A percentile compares a stretch with the other conserved stretches of the same genome.
Conservation (phyloP, 179 eudicot genomes). For the Actinidia arguta region DNA sequence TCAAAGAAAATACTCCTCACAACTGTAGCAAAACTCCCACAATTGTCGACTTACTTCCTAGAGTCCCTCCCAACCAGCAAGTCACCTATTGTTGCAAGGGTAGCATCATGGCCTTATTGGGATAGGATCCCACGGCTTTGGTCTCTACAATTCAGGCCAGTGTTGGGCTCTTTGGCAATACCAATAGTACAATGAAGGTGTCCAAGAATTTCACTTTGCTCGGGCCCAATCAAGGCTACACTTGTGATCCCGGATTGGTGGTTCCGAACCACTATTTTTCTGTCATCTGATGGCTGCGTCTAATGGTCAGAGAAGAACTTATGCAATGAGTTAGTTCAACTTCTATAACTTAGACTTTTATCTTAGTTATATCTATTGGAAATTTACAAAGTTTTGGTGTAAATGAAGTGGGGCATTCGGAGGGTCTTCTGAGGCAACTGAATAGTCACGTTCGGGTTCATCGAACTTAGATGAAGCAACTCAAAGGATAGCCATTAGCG, state of each 20-base stretch:
- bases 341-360: too few relatives aligned
- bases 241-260: slow-evolving; percentile 51
- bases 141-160: slow-evolving; percentile 45
- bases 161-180: slow-evolving; percentile 45
- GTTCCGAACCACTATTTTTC: slow-evolving; percentile 43
- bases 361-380: too few relatives aligned
- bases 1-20: slow-evolving; percentile 45
- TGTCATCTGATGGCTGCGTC: slow-evolving; percentile 13
- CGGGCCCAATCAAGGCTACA: slow-evolving; percentile 52
- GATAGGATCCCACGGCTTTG: slow-evolving; percentile 46
- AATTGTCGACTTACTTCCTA: slow-evolving; percentile 48
- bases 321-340: slow-evolving; percentile 47
- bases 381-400: too few relatives aligned
- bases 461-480: too few relatives aligned
- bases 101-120: slow-evolving; percentile 44
- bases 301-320: slow-evolving; percentile 42
- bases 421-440: too few relatives aligned
- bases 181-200: slow-evolving; percentile 48
- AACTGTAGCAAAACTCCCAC: slow-evolving; percentile 41
- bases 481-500: too few relatives aligned
- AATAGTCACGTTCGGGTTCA: too few relatives aligned
- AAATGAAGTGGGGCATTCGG: too few relatives aligned
- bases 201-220: slow-evolving; percentile 52
- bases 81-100: slow-evolving; percentile 50
- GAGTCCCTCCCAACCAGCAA: slow-evolving; percentile 53